A percentile compares a stretch with the other conserved stretches of the same genome.
Evolutionary conservation across 768 basidiomycete genomes (phyloP).

Genomic region (Pluteus cervinus): DNA sequence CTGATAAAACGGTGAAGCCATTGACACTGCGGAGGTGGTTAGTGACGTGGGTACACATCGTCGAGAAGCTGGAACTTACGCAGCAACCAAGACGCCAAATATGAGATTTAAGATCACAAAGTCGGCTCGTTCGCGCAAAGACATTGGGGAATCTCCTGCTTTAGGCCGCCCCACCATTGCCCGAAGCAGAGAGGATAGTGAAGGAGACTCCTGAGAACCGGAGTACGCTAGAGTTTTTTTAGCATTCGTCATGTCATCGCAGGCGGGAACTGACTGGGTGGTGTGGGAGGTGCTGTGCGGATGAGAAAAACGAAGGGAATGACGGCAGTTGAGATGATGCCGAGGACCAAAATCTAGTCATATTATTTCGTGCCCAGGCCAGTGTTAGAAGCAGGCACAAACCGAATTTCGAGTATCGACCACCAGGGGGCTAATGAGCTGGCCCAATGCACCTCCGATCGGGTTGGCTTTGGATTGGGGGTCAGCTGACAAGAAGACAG

Average conservation of each 20-base stretch:
- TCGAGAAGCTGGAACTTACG: slow-evolving; percentile 35
- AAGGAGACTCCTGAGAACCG: slow-evolving; percentile 52
- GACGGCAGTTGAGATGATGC: slow-evolving; percentile 60
- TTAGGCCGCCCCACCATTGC: slow-evolving; percentile 44
- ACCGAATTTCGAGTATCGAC: slow-evolving; percentile 55
- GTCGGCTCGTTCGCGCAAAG: slow-evolving; percentile 60
- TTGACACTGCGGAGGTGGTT: slow-evolving; percentile 37
- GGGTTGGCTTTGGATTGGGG: slow-evolving; percentile 54
- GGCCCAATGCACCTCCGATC: slow-evolving; percentile 66
- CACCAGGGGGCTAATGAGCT: slow-evolving; percentile 63
- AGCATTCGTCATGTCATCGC: not conserved
- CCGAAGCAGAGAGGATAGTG: slow-evolving; percentile 46
- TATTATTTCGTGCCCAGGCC: not conserved
- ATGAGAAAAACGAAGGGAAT: slow-evolving; percentile 58
- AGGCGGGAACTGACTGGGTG: slow-evolving; percentile 54
- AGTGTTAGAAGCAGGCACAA: slow-evolving; percentile 15
- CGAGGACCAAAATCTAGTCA: slow-evolving; percentile 63
- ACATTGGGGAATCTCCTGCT: slow-evolving; percentile 48
- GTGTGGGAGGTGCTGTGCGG: slow-evolving; percentile 57
- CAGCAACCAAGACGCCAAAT: slow-evolving; percentile 63
- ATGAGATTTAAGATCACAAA: slow-evolving; percentile 52
- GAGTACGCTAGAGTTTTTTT: slow-evolving; percentile 46
- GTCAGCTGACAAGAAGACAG: not conserved
- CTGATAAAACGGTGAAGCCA: slow-evolving; percentile 59
- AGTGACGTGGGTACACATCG: not conserved